phyloP scores from a whole-genome alignment of 163 green algal genomes.

The Volvox carteri region DNA sequence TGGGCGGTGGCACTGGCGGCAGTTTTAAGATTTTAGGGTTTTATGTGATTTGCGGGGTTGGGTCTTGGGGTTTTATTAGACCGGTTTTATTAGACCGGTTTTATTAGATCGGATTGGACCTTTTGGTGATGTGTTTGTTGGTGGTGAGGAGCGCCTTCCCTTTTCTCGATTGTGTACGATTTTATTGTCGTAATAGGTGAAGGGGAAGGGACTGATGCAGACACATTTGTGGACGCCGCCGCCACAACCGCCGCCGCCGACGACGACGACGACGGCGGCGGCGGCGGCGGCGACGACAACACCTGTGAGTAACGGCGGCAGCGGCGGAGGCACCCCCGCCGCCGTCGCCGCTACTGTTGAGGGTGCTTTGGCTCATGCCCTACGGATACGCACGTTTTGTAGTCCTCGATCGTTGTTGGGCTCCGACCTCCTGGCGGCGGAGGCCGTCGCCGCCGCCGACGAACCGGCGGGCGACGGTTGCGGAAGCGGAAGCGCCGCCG shows the following conservation, averaged over 20 bases:
- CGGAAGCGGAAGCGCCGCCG: background rate
- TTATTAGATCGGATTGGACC: no score
- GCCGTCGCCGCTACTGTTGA: background rate
- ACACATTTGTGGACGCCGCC: conserved; percentile 15
- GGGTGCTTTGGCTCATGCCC: background rate
- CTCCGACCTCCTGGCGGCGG: background rate
- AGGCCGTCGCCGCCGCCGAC: background rate
- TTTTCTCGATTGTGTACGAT: no score
- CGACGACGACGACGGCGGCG: background rate
- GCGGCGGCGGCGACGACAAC: no score
- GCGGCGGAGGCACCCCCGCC: no score
- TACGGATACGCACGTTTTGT: background rate
- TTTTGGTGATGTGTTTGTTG: no score
- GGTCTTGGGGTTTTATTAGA: background rate
- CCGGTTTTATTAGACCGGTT: no score
- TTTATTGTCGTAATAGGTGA: no score
- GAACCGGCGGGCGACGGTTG: background rate
- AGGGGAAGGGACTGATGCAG: conserved; percentile 17
- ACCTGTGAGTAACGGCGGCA: no score
- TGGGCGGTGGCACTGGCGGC: background rate
- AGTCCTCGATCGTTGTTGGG: background rate
- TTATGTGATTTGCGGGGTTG: background rate
- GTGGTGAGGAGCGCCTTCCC: no score
- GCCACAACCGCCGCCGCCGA: no score
- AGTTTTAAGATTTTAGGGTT: background rate